Percentiles rank a stretch among this genome's conserved stretches.
phyloP scores from a whole-genome alignment of 331 rosid species.

The Telfairia occidentalis region DNA sequence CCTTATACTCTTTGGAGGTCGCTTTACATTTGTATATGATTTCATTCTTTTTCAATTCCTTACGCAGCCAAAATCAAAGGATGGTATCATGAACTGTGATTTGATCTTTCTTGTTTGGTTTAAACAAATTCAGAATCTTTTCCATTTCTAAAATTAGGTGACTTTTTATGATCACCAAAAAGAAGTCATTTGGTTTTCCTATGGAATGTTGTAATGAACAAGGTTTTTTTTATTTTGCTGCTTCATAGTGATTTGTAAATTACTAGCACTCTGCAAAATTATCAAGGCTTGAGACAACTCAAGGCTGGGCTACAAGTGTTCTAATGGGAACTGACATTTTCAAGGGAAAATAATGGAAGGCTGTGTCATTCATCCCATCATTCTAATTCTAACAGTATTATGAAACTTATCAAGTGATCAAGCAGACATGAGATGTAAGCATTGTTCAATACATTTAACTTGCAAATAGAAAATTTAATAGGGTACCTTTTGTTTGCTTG shows the following conservation, averaged over 20 bases:
- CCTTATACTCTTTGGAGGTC: neutral
- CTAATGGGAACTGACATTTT: neutral
- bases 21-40: neutral
- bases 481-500: neutral
- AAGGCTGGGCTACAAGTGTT: neutral
- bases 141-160: neutral
- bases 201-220: neutral
- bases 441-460: constrained; percentile 4
- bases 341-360: constrained; percentile 3
- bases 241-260: neutral
- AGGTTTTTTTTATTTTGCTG: neutral
- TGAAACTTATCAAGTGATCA: neutral
- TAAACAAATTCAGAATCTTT: neutral
- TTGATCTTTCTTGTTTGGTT: neutral
- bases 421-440: neutral
- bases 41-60: constrained; percentile 3
- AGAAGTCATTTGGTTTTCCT: neutral
- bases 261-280: neutral
- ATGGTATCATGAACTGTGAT: neutral
- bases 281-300: neutral
- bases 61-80: neutral
- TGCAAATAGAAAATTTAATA: neutral
- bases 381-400: neutral
- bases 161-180: neutral
- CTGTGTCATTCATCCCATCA: neutral